phyloP scores from a whole-genome alignment of 2,329 filamentous ascomycete genomes.

The Ophiocordyceps camponoti-floridani region DNA sequence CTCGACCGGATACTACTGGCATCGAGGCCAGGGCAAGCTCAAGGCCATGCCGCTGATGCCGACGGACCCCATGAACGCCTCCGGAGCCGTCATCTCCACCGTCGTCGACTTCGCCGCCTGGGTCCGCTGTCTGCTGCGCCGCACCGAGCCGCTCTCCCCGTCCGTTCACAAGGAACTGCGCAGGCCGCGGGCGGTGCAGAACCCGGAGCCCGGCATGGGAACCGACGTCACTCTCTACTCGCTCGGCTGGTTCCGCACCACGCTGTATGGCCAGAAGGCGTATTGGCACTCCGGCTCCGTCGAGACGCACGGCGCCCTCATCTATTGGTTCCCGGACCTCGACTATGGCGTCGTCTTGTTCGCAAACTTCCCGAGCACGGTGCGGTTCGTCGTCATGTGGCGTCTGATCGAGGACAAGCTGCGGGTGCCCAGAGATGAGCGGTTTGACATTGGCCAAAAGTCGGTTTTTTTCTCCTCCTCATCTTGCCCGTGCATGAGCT shows the following conservation, averaged over 20 bases:
- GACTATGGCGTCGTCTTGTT: slow-evolving; percentile 6
- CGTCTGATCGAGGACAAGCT: slow-evolving; percentile 14
- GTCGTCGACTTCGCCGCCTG: slow-evolving; percentile 33
- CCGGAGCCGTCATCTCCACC: slow-evolving; percentile 24
- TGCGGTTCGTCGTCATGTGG: slow-evolving; percentile 8
- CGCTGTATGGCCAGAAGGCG: slow-evolving; percentile 9
- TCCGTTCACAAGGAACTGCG: slow-evolving; percentile 12
- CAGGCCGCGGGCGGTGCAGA: slow-evolving; percentile 12
- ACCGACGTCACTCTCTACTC: slow-evolving; percentile 10
- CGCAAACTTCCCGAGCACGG: slow-evolving; percentile 20
- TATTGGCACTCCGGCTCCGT: slow-evolving; percentile 14
- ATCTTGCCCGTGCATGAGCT: too few relatives aligned
- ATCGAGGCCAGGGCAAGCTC: slow-evolving; percentile 7
- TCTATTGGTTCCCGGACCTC: slow-evolving; percentile 10
- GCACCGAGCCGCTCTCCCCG: slow-evolving; percentile 8
- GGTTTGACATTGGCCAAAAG: slow-evolving; percentile 6
- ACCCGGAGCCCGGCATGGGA: background rate
- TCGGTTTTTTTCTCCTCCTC: background rate
- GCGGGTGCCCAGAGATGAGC: slow-evolving; percentile 5
- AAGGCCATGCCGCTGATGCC: slow-evolving; percentile 10
- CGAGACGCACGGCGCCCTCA: slow-evolving; percentile 9
- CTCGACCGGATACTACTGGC: slow-evolving; percentile 24
- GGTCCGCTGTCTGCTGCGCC: slow-evolving; percentile 26
- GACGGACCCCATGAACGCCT: slow-evolving; percentile 16
- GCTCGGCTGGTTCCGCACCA: slow-evolving; percentile 11